A percentile compares a stretch with the other conserved stretches of the same genome.
phyloP scores from a whole-genome alignment of 179 eudicot genomes.

The Nepenthes alata region DNA sequence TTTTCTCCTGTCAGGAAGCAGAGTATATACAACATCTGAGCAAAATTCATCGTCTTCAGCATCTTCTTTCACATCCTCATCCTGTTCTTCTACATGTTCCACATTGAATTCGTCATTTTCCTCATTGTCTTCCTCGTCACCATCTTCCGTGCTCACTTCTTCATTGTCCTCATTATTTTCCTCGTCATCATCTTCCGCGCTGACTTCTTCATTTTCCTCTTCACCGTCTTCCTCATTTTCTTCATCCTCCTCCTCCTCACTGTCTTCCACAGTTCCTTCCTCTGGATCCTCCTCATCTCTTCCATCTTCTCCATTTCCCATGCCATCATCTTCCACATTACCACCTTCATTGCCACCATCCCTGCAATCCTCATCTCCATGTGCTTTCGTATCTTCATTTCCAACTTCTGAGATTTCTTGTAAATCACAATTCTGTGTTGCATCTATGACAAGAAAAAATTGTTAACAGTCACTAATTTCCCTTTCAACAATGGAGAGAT shows the following conservation, averaged over 20 bases:
- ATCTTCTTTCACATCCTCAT: not conserved
- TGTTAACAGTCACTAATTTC: too few species aligned
- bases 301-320: not conserved
- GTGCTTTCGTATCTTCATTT: conserved; percentile 4
- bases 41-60: conserved; percentile 5
- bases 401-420: conserved; percentile 7
- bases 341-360: not conserved
- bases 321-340: not conserved
- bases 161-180: conserved; percentile 2
- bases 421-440: conserved; percentile 4
- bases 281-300: conserved; percentile 2
- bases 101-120: not conserved
- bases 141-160: not conserved
- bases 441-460: conserved; percentile 8
- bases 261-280: not conserved
- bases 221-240: not conserved
- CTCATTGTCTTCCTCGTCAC: not conserved
- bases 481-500: too few species aligned
- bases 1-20: conserved; percentile 5
- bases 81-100: not conserved
- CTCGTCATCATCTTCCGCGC: not conserved
- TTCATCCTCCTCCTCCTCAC: not conserved
- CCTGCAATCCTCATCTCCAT: not conserved
- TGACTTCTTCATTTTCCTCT: not conserved
- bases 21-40: not conserved